Evolutionary conservation across 257 asterid species (phyloP).

Genomic region (Echium plantagineum): DNA sequence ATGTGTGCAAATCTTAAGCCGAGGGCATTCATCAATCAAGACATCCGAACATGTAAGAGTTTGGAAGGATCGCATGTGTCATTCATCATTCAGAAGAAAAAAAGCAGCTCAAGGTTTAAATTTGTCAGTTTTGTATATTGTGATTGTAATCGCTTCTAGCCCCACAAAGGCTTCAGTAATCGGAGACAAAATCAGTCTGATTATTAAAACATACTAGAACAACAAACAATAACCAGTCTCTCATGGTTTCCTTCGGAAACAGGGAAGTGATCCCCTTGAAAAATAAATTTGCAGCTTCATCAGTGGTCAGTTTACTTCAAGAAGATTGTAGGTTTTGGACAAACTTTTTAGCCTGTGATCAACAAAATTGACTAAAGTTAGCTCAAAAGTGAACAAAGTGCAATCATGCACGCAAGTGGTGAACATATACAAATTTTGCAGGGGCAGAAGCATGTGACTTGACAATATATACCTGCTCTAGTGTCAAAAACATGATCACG

Average conservation of each 20-base stretch:
- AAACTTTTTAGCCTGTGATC: neutral
- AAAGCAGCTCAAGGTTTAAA: neutral
- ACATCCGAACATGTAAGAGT: too few relatives aligned
- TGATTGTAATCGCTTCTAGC: neutral
- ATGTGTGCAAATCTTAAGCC: too few relatives aligned
- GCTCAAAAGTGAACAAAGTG: neutral
- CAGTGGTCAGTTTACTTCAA: neutral
- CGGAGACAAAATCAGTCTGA: neutral
- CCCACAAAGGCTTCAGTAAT: neutral
- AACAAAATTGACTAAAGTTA: neutral
- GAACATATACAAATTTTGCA: neutral
- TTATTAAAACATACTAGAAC: neutral
- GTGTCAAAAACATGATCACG: slow-evolving; percentile 81
- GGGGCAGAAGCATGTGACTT: neutral
- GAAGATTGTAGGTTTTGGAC: neutral
- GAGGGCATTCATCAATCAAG: too few relatives aligned
- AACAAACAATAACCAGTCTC: neutral
- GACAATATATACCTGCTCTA: slow-evolving; percentile 65
- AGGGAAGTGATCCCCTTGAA: neutral
- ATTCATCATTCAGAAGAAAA: too few relatives aligned
- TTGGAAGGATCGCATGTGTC: too few relatives aligned
- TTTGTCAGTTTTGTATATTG: neutral
- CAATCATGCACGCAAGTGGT: neutral
- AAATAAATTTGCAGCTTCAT: neutral
- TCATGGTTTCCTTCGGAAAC: neutral